These are phyloP conservation scores for Agaricus subrufescens DNA, from an alignment of 768 basidiomycete species.

Conservation along the genomic window DNA sequence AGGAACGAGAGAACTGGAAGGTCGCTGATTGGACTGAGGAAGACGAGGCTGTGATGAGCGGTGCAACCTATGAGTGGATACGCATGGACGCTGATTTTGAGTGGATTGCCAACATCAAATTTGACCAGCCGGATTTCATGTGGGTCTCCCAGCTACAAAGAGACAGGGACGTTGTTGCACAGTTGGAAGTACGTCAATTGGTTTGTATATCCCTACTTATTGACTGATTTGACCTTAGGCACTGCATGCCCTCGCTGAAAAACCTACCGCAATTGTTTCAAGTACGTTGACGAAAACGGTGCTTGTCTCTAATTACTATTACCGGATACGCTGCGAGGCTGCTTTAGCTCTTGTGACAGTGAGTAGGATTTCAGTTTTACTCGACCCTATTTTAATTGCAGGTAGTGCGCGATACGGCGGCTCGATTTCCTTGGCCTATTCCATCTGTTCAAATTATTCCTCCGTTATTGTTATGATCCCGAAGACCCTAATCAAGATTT, in stretches of 20 bases:
- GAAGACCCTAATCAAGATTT: slow-evolving; percentile 78
- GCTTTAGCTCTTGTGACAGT: slow-evolving; percentile 80
- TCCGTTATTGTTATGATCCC: slow-evolving; percentile 87
- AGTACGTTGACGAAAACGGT: slow-evolving; percentile 92
- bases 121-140: slow-evolving; percentile 97
- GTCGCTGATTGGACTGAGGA: slow-evolving; percentile 98
- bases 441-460: slow-evolving; percentile 92
- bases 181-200: slow-evolving; percentile 72
- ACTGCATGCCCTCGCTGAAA: slow-evolving; percentile 78
- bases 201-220: background rate
- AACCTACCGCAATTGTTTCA: slow-evolving; percentile 80
- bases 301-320: slow-evolving; percentile 93
- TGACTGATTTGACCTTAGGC: slow-evolving; percentile 48
- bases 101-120: slow-evolving; percentile 92
- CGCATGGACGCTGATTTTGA: slow-evolving; percentile 98
- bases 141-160: slow-evolving; percentile 96
- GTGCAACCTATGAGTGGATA: slow-evolving; percentile 99
- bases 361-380: slow-evolving; percentile 23
- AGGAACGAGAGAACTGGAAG: slow-evolving; percentile 90
- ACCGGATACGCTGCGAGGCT: slow-evolving; percentile 93
- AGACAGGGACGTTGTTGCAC: slow-evolving; percentile 95
- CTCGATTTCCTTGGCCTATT: slow-evolving; percentile 90
- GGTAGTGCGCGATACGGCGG: slow-evolving; percentile 76
- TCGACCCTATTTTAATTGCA: slow-evolving; percentile 8
- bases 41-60: slow-evolving; percentile 89